Evolutionary conservation across 108 stramenopile genomes (phyloP), one percentile per base, ranked within the genome.

Genomic region (Nannochloropsis granulata): DNA sequence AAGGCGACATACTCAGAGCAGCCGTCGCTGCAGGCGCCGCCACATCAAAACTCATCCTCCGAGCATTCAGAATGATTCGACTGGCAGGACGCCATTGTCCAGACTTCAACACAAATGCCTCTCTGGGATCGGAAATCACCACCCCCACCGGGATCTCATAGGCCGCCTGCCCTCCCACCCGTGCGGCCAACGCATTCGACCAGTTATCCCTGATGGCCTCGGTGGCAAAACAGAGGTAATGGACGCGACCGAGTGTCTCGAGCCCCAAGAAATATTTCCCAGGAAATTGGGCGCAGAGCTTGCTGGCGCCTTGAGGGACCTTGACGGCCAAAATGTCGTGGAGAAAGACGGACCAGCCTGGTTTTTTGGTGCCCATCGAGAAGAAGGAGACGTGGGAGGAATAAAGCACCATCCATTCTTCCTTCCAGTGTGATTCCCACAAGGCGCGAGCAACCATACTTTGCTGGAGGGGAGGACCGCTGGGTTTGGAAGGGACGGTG

Each of bases 351-450:
- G 93, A 93, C 79, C 93, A 89, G 79, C 88, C 92, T 8, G 95
- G 92, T 44, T 93, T 93, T 83, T 92, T 94, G 44, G 94, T 83
- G 13, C 95, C 86, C 23, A 94, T 94, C 0, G 94, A 90, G 91
- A 94, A 96, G 89, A 94, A 94, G 8, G 89, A 89, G 34, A 96
- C 46, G 84, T 90, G 91, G 7, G 85, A 88, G 12, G 90, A 91
- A 82, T 94, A 94, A 21, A 96, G 24, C 13, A 92, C 93, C 45
- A 91, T 94, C 90, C 93, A 93, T 89, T 96, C 96, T 88, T 96
- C 95, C 46, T 95, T 85, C 96, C 96, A 96, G 81, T 94, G 95
- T 25, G 94, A 92, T 82, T 96, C 95, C 93, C 94, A 96, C 25
- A 95, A 90, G 79, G 93, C 93, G 71, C 96, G 86, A 16, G 94